Base-by-base conservation (phyloP, 1,284 basidiomycete genomes). In the Irpex sp. region DNA sequence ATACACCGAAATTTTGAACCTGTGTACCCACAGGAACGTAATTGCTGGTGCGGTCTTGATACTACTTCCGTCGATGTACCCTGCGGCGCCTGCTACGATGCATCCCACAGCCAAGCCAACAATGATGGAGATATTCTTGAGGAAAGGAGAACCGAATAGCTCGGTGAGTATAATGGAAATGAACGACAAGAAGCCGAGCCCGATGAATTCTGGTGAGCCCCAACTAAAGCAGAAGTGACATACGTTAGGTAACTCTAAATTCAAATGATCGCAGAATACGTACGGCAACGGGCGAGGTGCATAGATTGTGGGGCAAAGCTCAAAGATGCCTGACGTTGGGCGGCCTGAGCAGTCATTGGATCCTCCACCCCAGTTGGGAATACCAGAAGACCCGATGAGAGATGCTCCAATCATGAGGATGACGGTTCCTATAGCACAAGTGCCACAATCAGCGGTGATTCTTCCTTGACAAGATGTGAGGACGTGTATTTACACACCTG, bases 101-200 rank as follows among this genome's bases (percentile, higher is more conserved):
- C 90, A 92, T 2, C 92, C 92, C 1, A 93, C 85, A 3, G 81
- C 81, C 37, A 92, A 76, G 0, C 90, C 89, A n/a, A 90, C 81
- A 61, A 92, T 89, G 68, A 92, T 86, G 37, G 87, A 88, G 59
- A 85, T 82, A 66, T 89, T 94, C 76, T 92, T 90, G 71, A 95
- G 78, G 77, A 94, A 94, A 0, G 92, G 92, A 1, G 87, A 89
- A 3, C 92, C 92, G 66, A 93, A 92, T 33, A 93, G 75, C 69
- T 94, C 90, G 0, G 85, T 87, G 9, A 94, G 71, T 66, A 94
- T 82, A 68, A 95, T 93, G 5, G 85, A 84, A 58, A 88, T 71
- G 75, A 95, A 95, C 0, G 87, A 88, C 19, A 95, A 78, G 80
- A 95, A 94, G 0, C 93, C 94, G 37, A 95, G 84, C 2, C 93